These are phyloP conservation scores for Colletotrichum tropicale DNA, from an alignment of 2,329 filamentous ascomycete species.

Conservation along the genomic window DNA sequence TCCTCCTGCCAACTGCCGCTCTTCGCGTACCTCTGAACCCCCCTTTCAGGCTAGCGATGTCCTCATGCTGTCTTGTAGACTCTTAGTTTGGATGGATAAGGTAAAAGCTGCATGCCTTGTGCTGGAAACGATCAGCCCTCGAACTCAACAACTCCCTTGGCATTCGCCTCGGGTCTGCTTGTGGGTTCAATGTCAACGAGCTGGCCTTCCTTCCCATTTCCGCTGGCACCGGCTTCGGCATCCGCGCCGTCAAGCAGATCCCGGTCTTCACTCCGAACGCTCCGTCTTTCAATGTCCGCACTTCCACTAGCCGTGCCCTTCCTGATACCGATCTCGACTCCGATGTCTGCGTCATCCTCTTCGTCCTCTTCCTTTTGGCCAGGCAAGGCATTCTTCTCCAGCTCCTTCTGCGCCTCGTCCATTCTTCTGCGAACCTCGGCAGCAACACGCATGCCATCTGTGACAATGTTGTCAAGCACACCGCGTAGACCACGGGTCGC, in stretches of 20 bases:
- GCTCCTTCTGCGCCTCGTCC: slow-evolving; percentile 92
- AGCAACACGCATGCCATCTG: slow-evolving; percentile 94
- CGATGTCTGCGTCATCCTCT: slow-evolving; percentile 65
- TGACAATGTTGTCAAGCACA: slow-evolving; percentile 96
- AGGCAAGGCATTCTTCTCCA: slow-evolving; percentile 81
- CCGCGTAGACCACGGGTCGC: slow-evolving; percentile 80
- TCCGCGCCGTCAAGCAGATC: slow-evolving; percentile 78
- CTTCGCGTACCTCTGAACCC: background rate
- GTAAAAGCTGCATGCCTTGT: background rate
- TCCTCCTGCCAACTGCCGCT: background rate
- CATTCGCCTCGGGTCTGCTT: slow-evolving; percentile 30
- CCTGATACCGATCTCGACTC: slow-evolving; percentile 46
- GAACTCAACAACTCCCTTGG: slow-evolving; percentile 46
- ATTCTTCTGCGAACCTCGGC: slow-evolving; percentile 90
- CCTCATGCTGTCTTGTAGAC: background rate
- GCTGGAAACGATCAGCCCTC: slow-evolving; percentile 33
- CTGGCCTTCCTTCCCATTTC: slow-evolving; percentile 34
- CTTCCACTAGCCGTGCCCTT: slow-evolving; percentile 40
- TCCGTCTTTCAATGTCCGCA: slow-evolving; percentile 65
- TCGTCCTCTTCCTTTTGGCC: slow-evolving; percentile 70
- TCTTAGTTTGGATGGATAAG: background rate
- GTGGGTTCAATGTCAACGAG: slow-evolving; percentile 36
- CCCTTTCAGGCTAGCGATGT: background rate
- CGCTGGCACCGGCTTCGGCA: slow-evolving; percentile 63
- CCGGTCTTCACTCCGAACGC: slow-evolving; percentile 69